A percentile compares a stretch with the other conserved stretches of the same genome.
phyloP scores from a whole-genome alignment of 2,329 filamentous ascomycete genomes.

The Epichloe brachyelytri region DNA sequence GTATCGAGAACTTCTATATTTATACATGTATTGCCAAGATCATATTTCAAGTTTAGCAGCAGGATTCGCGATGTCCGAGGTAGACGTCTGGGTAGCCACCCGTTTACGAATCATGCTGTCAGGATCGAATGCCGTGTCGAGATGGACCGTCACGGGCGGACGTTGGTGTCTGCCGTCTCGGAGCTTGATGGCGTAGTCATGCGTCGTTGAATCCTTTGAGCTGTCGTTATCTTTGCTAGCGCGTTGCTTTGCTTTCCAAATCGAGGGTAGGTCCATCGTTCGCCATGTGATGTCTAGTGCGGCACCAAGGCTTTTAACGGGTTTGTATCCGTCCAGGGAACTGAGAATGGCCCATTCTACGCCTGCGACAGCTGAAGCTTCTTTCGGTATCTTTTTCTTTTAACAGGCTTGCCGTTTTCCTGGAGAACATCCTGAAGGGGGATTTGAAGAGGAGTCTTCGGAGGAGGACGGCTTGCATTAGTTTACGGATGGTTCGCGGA shows the following conservation, averaged over 20 bases:
- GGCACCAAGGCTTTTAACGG: conserved; percentile 14
- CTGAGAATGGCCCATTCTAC: conserved; percentile 19
- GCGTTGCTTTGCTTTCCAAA: background rate
- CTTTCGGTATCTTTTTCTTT: conserved; percentile 7
- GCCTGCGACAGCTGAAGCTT: conserved; percentile 11
- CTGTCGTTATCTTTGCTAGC: background rate
- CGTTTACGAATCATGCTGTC: conserved; percentile 1
- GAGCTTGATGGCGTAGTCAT: conserved; percentile 7
- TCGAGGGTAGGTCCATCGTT: conserved; percentile 12
- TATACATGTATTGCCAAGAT: background rate
- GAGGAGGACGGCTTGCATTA: conserved; percentile 16
- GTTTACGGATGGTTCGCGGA: conserved; percentile 14
- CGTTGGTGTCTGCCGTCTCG: background rate
- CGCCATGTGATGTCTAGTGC: conserved; percentile 15
- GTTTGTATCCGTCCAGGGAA: conserved; percentile 16
- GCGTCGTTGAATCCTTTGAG: background rate
- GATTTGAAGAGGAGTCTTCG: conserved; percentile 12
- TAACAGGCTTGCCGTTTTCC: conserved; percentile 13
- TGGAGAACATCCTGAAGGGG: conserved; percentile 17
- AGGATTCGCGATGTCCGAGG: background rate
- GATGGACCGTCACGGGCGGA: background rate
- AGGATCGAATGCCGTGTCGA: conserved; percentile 3
- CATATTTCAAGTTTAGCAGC: background rate
- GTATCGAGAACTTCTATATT: background rate
- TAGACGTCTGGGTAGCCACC: background rate